Conservation (phyloP, 2,329 filamentous ascomycete genomes). For the Fusarium lateritium region DNA sequence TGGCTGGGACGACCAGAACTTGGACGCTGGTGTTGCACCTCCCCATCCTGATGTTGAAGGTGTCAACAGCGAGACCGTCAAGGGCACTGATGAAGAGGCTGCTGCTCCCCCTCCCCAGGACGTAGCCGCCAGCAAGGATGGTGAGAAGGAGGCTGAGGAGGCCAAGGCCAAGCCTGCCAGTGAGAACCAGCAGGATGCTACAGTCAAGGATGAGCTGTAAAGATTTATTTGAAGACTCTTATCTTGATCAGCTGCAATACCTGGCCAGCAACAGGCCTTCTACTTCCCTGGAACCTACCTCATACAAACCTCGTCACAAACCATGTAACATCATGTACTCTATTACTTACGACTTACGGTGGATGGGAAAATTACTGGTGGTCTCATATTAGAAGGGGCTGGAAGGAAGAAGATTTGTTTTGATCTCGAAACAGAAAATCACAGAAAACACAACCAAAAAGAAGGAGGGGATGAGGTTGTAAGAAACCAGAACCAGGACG, state of each 20-base stretch:
- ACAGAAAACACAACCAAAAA: conserved; percentile 38
- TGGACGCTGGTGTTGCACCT: conserved; percentile 64
- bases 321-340: conserved; percentile 49
- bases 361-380: conserved; percentile 25
- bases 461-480: conserved; percentile 26
- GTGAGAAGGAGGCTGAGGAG: conserved; percentile 70
- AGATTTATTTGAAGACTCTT: background rate
- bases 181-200: conserved; percentile 73
- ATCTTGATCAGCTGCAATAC: background rate
- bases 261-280: conserved; percentile 1
- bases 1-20: conserved; percentile 55
- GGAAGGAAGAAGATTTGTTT: conserved; percentile 13
- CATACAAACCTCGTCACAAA: conserved; percentile 11
- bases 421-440: conserved; percentile 18
- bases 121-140: conserved; percentile 67
- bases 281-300: conserved; percentile 3
- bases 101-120: conserved; percentile 54
- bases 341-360: conserved; percentile 48
- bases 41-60: conserved; percentile 75
- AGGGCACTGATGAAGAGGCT: conserved; percentile 56
- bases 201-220: conserved; percentile 58
- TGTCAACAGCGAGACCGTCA: conserved; percentile 70
- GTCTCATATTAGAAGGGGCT: conserved; percentile 25
- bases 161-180: conserved; percentile 73
- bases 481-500: conserved; percentile 36